Percentiles rank a stretch among this genome's conserved stretches.
phyloP scores from a whole-genome alignment of 2,329 filamentous ascomycete species.

The Penicillium sp. region DNA sequence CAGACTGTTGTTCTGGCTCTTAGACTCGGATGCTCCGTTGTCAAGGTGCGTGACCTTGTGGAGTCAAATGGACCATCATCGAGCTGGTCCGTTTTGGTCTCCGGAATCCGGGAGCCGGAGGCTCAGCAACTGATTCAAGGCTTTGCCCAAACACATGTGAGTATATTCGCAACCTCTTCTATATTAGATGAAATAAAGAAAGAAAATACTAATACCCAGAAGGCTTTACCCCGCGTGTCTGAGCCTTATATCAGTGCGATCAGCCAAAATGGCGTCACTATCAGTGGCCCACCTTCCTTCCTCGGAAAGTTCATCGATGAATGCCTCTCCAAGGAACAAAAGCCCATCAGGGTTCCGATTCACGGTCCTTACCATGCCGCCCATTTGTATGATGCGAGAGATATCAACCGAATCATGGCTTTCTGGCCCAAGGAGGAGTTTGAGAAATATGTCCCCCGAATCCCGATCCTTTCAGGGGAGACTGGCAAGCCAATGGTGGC shows the following conservation, averaged over 20 bases:
- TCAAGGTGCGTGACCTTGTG: slow-evolving; percentile 38
- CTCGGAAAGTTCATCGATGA: slow-evolving; percentile 53
- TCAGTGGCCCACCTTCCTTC: slow-evolving; percentile 58
- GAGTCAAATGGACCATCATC: slow-evolving; percentile 28
- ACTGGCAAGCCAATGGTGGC: slow-evolving; percentile 33
- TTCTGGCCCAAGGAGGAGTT: slow-evolving; percentile 33
- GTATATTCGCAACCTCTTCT: background rate
- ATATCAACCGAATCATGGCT: slow-evolving; percentile 53
- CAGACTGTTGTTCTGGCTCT: slow-evolving; percentile 46
- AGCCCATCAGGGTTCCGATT: slow-evolving; percentile 54
- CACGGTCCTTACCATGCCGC: slow-evolving; percentile 60
- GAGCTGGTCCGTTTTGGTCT: slow-evolving; percentile 44
- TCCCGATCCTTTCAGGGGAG: slow-evolving; percentile 40
- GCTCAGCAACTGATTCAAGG: slow-evolving; percentile 23
- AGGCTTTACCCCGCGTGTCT: slow-evolving; percentile 50
- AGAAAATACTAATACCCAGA: slow-evolving; percentile 1
- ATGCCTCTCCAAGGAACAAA: slow-evolving; percentile 49
- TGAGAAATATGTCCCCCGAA: slow-evolving; percentile 26
- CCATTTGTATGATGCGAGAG: slow-evolving; percentile 53
- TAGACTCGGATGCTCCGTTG: slow-evolving; percentile 43
- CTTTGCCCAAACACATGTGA: slow-evolving; percentile 28
- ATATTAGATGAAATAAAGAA: background rate
- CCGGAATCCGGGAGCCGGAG: slow-evolving; percentile 37
- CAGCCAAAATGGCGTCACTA: slow-evolving; percentile 58
- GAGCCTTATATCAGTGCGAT: slow-evolving; percentile 60